Evolutionary conservation across 768 basidiomycete species (phyloP).

Genomic region (Boletus patriciae): DNA sequence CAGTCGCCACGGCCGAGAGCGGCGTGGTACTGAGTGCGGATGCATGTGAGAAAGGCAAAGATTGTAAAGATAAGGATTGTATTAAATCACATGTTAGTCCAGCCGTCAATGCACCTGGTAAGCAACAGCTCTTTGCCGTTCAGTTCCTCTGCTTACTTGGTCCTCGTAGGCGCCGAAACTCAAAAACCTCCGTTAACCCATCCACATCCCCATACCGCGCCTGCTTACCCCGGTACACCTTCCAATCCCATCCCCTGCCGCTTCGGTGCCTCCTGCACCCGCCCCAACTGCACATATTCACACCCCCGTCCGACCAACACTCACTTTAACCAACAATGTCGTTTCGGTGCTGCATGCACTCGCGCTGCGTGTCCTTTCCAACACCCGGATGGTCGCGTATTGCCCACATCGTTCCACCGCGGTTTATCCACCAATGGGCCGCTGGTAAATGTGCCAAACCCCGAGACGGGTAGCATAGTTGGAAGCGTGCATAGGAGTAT

Average conservation of each 20-base stretch:
- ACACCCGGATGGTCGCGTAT: slow-evolving; percentile 84
- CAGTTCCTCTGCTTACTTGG: slow-evolving; percentile 15
- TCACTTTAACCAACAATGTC: slow-evolving; percentile 59
- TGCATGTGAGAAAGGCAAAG: slow-evolving; percentile 82
- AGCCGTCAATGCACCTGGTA: slow-evolving; percentile 68
- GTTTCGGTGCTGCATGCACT: slow-evolving; percentile 85
- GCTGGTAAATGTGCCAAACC: slow-evolving; percentile 58
- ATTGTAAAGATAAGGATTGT: slow-evolving; percentile 94
- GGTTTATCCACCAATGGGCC: slow-evolving; percentile 63
- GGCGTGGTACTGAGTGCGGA: slow-evolving; percentile 95
- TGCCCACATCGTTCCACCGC: slow-evolving; percentile 79
- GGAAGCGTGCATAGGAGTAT: slow-evolving; percentile 69
- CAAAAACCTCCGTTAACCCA: slow-evolving; percentile 42
- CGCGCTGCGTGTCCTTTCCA: slow-evolving; percentile 85
- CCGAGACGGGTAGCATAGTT: slow-evolving; percentile 67
- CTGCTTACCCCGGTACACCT: slow-evolving; percentile 29
- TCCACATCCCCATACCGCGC: slow-evolving; percentile 31
- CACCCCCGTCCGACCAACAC: slow-evolving; percentile 51
- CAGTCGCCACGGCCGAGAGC: slow-evolving; percentile 93
- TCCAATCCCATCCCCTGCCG: slow-evolving; percentile 51
- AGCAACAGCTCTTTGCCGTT: not conserved
- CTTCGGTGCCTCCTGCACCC: slow-evolving; percentile 70
- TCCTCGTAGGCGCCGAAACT: slow-evolving; percentile 27
- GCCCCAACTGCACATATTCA: slow-evolving; percentile 63
- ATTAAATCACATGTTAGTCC: slow-evolving; percentile 90